phyloP scores from a whole-genome alignment of 345 rosid genomes.

The Hypericum androsaemum region DNA sequence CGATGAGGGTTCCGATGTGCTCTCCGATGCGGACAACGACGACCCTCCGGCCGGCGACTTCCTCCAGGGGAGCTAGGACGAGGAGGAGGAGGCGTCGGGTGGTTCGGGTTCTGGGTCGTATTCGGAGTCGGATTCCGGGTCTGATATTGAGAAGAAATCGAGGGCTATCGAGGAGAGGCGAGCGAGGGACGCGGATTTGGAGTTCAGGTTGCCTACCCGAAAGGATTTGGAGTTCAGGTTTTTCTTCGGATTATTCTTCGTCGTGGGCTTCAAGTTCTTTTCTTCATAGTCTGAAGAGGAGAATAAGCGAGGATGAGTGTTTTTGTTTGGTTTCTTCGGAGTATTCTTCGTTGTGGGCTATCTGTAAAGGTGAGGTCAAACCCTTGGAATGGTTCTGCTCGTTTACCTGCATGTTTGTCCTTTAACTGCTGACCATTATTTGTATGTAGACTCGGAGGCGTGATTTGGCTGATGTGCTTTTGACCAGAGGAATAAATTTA shows the following conservation, averaged over 20 bases:
- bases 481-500: constrained; percentile 95
- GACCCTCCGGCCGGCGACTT: constrained; percentile 53
- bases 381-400: constrained; percentile 5
- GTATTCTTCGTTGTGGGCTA: constrained; percentile 83
- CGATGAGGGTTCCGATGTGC: constrained; percentile 45
- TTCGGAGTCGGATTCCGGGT: constrained; percentile 24
- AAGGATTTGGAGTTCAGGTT: constrained; percentile 65
- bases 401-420: constrained; percentile 9
- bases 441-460: constrained; percentile 65
- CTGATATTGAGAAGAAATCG: constrained; percentile 47
- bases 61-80: constrained; percentile 31
- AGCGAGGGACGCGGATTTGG: constrained; percentile 35
- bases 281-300: constrained; percentile 55
- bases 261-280: no score
- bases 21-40: constrained; percentile 46
- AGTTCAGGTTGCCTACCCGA: constrained; percentile 36
- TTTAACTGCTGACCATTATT: neutral
- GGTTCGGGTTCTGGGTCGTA: constrained; percentile 15
- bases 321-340: no score
- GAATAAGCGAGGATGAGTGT: constrained; percentile 69
- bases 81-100: constrained; percentile 27
- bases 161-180: constrained; percentile 35
- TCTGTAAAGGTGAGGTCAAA: constrained; percentile 75
- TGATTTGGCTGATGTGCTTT: constrained; percentile 88
- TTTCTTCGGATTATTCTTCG: no score